Evolutionary conservation across 1,139 yeast species (phyloP).

Genomic region (Debaryomycetaceae sp.): DNA sequence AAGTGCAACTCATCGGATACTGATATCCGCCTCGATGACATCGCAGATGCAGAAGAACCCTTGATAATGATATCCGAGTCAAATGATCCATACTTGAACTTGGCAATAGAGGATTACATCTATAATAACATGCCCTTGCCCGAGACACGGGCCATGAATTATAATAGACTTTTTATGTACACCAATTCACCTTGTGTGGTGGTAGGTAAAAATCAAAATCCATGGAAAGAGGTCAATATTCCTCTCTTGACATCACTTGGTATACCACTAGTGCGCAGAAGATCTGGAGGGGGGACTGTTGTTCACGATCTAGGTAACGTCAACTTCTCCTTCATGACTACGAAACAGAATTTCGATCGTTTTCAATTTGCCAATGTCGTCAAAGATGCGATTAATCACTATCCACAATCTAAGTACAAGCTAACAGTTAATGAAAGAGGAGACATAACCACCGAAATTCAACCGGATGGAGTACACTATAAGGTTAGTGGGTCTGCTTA

Average conservation of each 20-base stretch:
- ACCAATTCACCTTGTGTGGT: conserved; percentile 83
- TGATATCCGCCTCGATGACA: conserved; percentile 9
- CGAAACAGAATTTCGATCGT: conserved; percentile 64
- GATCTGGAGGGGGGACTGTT: conserved; percentile 96
- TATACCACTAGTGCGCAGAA: conserved; percentile 73
- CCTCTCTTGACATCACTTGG: conserved; percentile 49
- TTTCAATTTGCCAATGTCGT: conserved; percentile 57
- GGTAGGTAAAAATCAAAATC: conserved; percentile 94
- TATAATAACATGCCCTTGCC: conserved; percentile 60
- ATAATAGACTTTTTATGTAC: conserved; percentile 66
- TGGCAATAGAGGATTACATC: conserved; percentile 79
- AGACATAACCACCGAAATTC: conserved; percentile 56
- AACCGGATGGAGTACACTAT: conserved; percentile 25
- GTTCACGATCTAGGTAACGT: conserved; percentile 93
- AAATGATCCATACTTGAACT: conserved; percentile 65
- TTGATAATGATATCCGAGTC: conserved; percentile 44
- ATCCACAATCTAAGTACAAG: conserved; percentile 17
- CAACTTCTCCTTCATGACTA: conserved; percentile 78
- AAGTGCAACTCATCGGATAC: not conserved
- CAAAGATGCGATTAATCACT: conserved; percentile 45
- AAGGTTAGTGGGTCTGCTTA: conserved; percentile 92
- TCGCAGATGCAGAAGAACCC: conserved; percentile 19
- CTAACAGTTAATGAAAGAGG: conserved; percentile 63
- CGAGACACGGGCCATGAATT: conserved; percentile 14
- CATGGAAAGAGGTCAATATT: conserved; percentile 82